Base-by-base conservation (phyloP, 1,139 yeast genomes). In the Barnettozyma hawaiiensis region DNA sequence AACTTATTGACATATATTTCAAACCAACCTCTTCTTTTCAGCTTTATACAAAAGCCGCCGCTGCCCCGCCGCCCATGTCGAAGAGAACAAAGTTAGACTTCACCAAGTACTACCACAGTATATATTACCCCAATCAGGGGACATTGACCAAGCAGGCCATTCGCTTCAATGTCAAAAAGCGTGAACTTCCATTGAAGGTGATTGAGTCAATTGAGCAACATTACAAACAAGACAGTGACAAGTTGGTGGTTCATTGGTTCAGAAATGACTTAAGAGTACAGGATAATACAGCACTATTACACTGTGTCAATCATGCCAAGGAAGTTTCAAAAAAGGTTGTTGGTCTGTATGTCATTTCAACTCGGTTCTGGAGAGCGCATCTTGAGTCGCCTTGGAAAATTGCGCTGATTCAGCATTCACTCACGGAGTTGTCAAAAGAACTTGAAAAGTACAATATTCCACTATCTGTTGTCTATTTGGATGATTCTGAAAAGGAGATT, bases 221-320 rank as follows among this genome's bases (percentile, higher is more conserved):
- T 9, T 15, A 15, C 11, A n/a, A 22, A 3, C 23, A 41, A 7
- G 49, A 45, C 3, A 18, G 39, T 5, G 32, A 34, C 9, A 22
- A 34, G n/a, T 61, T 69, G 6, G 64, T 69, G 6, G 64, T 71
- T 15, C 76, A 72, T 49, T 64, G 75, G 66, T 73, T 73, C 47
- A 55, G 68, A 16, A 59, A 65, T 32, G 79, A 74, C 47, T 53
- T 73, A 26, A 56, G 78, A 36, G 46, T 64, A 5, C 54, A 51
- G 11, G 76, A 74, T 48, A 74, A 74, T 50, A 56, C 55, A 5
- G 71, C 66, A 0, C 53, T 74, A 23, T 56, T 53, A n/a, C 51
- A 60, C 19, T 72, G 75, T 1, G 50, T 65, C 32, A 45, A 60
- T 31, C 47, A 59, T 16, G 68, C 69, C 4, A 43, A 53, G 23